phyloP scores from a whole-genome alignment of 148 eudicot species.

The Linanthus parryae region DNA sequence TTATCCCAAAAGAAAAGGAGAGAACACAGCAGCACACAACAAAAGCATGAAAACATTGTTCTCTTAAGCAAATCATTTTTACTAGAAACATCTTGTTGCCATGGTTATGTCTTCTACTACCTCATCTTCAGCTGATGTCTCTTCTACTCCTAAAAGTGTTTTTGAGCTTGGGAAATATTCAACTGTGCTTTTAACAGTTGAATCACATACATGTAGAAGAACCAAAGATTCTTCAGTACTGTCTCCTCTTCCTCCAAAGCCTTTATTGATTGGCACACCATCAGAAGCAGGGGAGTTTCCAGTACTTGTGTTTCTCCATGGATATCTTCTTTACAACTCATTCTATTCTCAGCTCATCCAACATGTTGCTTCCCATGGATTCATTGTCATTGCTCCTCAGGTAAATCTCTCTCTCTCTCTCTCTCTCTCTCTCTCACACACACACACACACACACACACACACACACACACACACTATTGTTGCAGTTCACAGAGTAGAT shows the following conservation, averaged over 20 bases:
- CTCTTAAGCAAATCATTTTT: neutral
- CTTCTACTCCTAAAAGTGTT: constrained; percentile 9
- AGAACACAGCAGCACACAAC: neutral
- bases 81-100: neutral
- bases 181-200: constrained; percentile 24
- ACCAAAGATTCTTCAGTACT: neutral
- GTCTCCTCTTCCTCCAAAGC: constrained; percentile 37
- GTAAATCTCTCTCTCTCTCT: constrained; percentile 17
- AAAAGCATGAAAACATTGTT: neutral
- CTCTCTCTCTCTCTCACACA: too few species aligned
- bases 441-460: too few species aligned
- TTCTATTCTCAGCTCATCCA: constrained; percentile 68
- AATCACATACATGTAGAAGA: constrained; percentile 12
- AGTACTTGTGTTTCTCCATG: constrained; percentile 57
- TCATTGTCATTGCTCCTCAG: constrained; percentile 81
- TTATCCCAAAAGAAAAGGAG: neutral
- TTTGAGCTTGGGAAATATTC: constrained; percentile 36
- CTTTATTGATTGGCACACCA: constrained; percentile 45
- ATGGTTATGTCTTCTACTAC: constrained; percentile 24
- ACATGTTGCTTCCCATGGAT: constrained; percentile 80
- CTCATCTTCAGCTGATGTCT: constrained; percentile 2
- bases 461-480: too few species aligned
- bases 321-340: constrained; percentile 49
- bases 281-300: constrained; percentile 37
- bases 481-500: too few species aligned